A percentile compares a stretch with the other conserved stretches of the same genome.
Evolutionary conservation across 2,329 filamentous ascomycete genomes (phyloP).

Genomic region (Colletotrichum incanum): DNA sequence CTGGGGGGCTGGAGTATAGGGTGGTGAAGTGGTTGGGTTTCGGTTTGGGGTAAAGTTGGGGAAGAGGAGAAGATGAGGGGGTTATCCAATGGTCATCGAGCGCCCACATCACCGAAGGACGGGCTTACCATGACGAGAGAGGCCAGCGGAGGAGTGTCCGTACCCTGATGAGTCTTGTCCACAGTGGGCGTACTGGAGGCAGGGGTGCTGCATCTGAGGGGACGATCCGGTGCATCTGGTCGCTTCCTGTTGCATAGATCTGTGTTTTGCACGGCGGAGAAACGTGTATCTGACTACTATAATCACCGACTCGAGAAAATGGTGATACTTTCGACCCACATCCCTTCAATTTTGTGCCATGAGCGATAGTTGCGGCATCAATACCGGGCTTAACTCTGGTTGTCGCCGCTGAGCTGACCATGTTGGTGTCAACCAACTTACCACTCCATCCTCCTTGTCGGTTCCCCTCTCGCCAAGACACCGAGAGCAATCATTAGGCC

Average conservation of each 20-base stretch:
- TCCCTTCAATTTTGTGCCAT: neutral
- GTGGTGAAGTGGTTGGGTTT: neutral
- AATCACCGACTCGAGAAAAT: neutral
- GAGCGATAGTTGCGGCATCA: neutral
- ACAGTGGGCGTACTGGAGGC: neutral
- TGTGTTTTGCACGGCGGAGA: neutral
- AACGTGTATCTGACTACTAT: neutral
- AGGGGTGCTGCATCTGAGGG: neutral
- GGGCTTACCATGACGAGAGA: neutral
- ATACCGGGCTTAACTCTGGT: neutral
- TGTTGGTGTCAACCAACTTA: neutral
- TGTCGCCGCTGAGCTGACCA: neutral
- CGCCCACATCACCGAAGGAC: neutral
- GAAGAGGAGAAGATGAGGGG: conserved; percentile 4
- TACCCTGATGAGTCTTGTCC: neutral
- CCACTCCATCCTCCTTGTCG: neutral
- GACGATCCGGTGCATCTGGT: neutral
- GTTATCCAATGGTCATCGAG: neutral
- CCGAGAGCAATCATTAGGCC: conserved; percentile 35
- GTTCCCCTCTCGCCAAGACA: conserved; percentile 39
- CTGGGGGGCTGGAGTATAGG: neutral
- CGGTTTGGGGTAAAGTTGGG: neutral
- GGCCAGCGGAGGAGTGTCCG: neutral
- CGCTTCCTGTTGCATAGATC: neutral
- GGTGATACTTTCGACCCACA: neutral